These are phyloP conservation scores for Chenopodium suecicum DNA, from an alignment of 148 eudicot species.

Conservation along the genomic window DNA sequence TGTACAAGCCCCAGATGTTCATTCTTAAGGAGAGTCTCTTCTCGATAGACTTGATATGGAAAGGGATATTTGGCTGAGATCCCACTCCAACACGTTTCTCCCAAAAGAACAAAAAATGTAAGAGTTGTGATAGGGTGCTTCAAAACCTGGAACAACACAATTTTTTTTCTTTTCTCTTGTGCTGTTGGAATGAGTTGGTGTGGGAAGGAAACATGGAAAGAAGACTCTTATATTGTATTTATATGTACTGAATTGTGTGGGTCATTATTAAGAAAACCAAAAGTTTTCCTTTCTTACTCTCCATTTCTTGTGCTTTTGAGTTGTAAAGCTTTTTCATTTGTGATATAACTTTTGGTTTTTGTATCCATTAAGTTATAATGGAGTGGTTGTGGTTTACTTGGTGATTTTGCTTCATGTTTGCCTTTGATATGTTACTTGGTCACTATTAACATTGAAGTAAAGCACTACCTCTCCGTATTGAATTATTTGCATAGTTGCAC, in stretches of 20 bases:
- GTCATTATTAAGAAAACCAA: slow-evolving; percentile 33
- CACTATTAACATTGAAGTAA: too few relatives aligned
- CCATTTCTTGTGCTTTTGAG: slow-evolving; percentile 32
- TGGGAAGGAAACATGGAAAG: slow-evolving; percentile 42
- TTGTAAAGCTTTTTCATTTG: slow-evolving; percentile 36
- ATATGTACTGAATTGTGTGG: slow-evolving; percentile 43
- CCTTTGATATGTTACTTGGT: background rate
- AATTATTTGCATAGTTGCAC: too few relatives aligned
- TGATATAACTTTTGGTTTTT: slow-evolving; percentile 25
- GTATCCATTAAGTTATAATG: slow-evolving; percentile 5
- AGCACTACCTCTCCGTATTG: too few relatives aligned
- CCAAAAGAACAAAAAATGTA: slow-evolving; percentile 28
- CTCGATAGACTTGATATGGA: slow-evolving; percentile 22
- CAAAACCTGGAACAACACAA: slow-evolving; percentile 29
- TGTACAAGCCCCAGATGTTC: slow-evolving; percentile 57
- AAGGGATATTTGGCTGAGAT: slow-evolving; percentile 28
- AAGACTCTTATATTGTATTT: slow-evolving; percentile 41
- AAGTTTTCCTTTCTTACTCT: slow-evolving; percentile 28
- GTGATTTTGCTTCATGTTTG: slow-evolving; percentile 17
- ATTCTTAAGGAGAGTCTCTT: slow-evolving; percentile 45
- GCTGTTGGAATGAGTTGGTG: slow-evolving; percentile 51
- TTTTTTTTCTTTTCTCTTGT: slow-evolving; percentile 37
- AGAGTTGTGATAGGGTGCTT: slow-evolving; percentile 35
- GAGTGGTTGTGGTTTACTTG: slow-evolving; percentile 15
- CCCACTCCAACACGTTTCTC: slow-evolving; percentile 42